Percentiles rank a stretch among this genome's conserved stretches.
Conservation (phyloP, 2,329 filamentous ascomycete genomes). For the Shiraia sp. region DNA sequence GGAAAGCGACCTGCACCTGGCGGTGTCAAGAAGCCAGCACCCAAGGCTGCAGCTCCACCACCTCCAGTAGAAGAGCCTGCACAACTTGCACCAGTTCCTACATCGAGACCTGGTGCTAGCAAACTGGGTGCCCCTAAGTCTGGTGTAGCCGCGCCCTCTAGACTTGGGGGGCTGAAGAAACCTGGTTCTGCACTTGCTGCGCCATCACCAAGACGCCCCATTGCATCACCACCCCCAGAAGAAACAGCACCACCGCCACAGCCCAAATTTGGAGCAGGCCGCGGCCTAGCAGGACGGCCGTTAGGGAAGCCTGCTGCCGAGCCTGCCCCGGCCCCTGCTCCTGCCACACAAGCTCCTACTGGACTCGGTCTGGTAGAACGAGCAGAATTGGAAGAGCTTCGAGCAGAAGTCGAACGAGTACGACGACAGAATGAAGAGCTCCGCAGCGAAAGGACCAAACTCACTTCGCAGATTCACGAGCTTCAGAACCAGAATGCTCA, state of each 20-base stretch:
- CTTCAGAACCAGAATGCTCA: slow-evolving; percentile 96
- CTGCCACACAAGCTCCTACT: slow-evolving; percentile 56
- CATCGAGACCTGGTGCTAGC: slow-evolving; percentile 53
- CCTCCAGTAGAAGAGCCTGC: slow-evolving; percentile 51
- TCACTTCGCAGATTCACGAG: slow-evolving; percentile 87
- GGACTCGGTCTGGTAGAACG: slow-evolving; percentile 79
- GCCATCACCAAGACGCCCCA: slow-evolving; percentile 46
- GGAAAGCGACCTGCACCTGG: slow-evolving; percentile 58
- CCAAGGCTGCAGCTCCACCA: slow-evolving; percentile 42
- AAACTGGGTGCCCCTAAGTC: slow-evolving; percentile 49
- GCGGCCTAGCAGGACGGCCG: slow-evolving; percentile 82
- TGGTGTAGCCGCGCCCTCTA: slow-evolving; percentile 39
- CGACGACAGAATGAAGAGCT: slow-evolving; percentile 77
- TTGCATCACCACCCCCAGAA: slow-evolving; percentile 52
- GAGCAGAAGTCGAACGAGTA: slow-evolving; percentile 79
- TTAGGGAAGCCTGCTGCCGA: slow-evolving; percentile 85
- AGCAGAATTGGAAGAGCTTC: slow-evolving; percentile 89
- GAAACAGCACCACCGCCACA: slow-evolving; percentile 48
- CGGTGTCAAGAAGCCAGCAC: slow-evolving; percentile 57
- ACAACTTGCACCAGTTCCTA: slow-evolving; percentile 62
- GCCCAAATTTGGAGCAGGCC: slow-evolving; percentile 65
- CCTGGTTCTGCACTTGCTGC: slow-evolving; percentile 44
- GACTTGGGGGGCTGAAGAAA: slow-evolving; percentile 49
- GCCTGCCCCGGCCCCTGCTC: slow-evolving; percentile 47
- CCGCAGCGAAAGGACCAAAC: slow-evolving; percentile 77